Evolutionary conservation across 441 rosid genomes (phyloP).

Genomic region (Euphorbia celastroides): DNA sequence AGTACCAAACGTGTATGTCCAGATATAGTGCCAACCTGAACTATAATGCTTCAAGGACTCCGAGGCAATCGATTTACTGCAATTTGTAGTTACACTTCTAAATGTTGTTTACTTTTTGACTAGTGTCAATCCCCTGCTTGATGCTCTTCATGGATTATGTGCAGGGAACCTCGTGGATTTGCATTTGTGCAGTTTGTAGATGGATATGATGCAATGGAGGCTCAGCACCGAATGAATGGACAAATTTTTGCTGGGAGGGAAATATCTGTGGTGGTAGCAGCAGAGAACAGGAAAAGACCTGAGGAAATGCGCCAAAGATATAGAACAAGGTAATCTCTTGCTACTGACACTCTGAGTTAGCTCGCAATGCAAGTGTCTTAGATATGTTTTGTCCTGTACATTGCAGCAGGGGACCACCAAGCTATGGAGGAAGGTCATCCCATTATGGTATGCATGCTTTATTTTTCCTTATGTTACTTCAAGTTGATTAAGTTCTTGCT

Average conservation of each 20-base stretch:
- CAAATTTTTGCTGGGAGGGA: slow-evolving; percentile 82
- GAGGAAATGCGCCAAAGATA: slow-evolving; percentile 89
- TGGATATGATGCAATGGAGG: slow-evolving; percentile 78
- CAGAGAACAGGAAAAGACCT: slow-evolving; percentile 94
- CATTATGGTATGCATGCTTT: slow-evolving; percentile 47
- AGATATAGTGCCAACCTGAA: slow-evolving; percentile 23
- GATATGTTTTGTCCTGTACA: slow-evolving; percentile 16
- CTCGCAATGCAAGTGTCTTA: neutral
- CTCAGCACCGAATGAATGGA: slow-evolving; percentile 89
- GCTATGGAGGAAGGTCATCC: slow-evolving; percentile 58
- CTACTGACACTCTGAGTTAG: neutral
- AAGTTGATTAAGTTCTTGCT: neutral
- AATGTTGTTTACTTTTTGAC: slow-evolving; percentile 13
- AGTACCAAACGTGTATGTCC: slow-evolving; percentile 35
- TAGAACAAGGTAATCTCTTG: slow-evolving; percentile 45
- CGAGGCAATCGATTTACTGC: slow-evolving; percentile 17
- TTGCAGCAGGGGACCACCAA: slow-evolving; percentile 59
- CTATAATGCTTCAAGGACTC: slow-evolving; percentile 32
- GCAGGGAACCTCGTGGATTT: slow-evolving; percentile 95
- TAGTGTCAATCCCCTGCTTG: slow-evolving; percentile 18
- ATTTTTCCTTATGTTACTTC: neutral
- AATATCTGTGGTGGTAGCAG: slow-evolving; percentile 86
- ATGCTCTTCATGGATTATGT: slow-evolving; percentile 16
- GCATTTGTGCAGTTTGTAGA: slow-evolving; percentile 98
- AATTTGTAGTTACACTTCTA: slow-evolving; percentile 10